These are phyloP conservation scores for Neurospora sp. DNA, from an alignment of 495 filamentous ascomycete species.

Conservation along the genomic window DNA sequence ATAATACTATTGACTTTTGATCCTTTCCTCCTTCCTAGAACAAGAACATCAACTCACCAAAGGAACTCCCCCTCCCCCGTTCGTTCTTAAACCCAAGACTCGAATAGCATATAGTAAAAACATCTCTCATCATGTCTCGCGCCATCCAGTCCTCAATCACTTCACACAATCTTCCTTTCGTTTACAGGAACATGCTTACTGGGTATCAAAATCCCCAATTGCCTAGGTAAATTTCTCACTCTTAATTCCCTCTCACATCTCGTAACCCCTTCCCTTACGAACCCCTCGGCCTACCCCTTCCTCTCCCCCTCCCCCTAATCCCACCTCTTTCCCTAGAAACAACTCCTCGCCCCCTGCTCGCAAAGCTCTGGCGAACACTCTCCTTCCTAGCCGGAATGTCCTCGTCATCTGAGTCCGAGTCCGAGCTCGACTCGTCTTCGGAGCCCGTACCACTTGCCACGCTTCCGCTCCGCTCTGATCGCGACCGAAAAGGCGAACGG, in stretches of 20 bases:
- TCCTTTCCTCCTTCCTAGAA: background rate
- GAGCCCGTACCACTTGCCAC: background rate
- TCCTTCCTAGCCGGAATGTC: constrained; percentile 20
- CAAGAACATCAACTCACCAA: background rate
- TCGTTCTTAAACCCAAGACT: background rate
- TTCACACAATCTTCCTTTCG: background rate
- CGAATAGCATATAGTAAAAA: background rate
- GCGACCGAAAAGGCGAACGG: background rate
- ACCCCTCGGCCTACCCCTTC: background rate
- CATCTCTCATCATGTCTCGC: background rate
- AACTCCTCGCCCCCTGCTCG: background rate
- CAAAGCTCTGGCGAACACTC: background rate
- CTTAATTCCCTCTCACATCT: background rate
- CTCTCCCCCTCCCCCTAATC: constrained; percentile 9
- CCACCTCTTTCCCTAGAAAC: background rate
- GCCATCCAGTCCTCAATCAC: background rate
- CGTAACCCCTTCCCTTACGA: background rate
- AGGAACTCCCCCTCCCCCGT: background rate
- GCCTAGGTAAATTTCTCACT: background rate
- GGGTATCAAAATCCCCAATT: background rate
- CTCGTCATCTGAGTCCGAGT: constrained; percentile 17
- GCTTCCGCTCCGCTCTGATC: background rate
- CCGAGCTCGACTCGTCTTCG: constrained; percentile 4
- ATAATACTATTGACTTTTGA: background rate
- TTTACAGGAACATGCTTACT: background rate